A percentile compares a stretch with the other conserved stretches of the same genome.
phyloP scores from a whole-genome alignment of 176 grass and related monocot species.

The Oryza meyeriana region DNA sequence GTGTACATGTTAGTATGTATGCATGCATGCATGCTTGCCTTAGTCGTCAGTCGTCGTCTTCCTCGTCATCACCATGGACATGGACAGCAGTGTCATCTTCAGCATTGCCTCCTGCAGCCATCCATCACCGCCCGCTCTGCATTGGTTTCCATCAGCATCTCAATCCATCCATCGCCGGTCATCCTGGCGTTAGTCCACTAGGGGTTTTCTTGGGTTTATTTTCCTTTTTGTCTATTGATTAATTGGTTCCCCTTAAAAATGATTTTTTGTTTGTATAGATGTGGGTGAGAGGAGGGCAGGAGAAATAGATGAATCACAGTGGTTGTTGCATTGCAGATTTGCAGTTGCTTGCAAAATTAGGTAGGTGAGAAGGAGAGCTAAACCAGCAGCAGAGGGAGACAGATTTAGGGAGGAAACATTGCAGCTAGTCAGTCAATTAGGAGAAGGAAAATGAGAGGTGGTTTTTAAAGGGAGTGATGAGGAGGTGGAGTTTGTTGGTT shows the following conservation, averaged over 20 bases:
- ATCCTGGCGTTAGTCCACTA: constrained; percentile 39
- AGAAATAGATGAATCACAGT: constrained; percentile 64
- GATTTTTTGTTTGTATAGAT: constrained; percentile 88
- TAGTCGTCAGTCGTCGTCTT: constrained; percentile 48
- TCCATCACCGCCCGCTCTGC: constrained; percentile 22
- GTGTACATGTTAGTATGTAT: constrained; percentile 75
- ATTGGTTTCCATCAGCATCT: constrained; percentile 50
- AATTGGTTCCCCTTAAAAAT: constrained; percentile 68
- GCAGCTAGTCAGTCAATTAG: constrained; percentile 61
- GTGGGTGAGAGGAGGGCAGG: constrained; percentile 48
- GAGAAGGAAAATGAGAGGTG: constrained; percentile 30
- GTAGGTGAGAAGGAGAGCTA: constrained; percentile 62
- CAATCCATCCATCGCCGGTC: constrained; percentile 30
- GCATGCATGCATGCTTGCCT: constrained; percentile 66
- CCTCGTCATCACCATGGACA: constrained; percentile 34
- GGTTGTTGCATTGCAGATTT: constrained; percentile 54
- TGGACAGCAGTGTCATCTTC: constrained; percentile 25
- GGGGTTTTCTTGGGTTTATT: constrained; percentile 51
- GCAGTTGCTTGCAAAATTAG: constrained; percentile 64
- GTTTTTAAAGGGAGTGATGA: constrained; percentile 13
- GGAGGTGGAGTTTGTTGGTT: constrained; percentile 40
- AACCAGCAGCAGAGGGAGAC: constrained; percentile 64
- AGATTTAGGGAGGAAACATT: constrained; percentile 62
- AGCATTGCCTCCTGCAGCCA: constrained; percentile 16
- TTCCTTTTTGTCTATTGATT: constrained; percentile 66